Evolutionary conservation across 225 moss, liverwort and hornwort genomes (phyloP).

Genomic region (Pseudisothecium myosuroides): DNA sequence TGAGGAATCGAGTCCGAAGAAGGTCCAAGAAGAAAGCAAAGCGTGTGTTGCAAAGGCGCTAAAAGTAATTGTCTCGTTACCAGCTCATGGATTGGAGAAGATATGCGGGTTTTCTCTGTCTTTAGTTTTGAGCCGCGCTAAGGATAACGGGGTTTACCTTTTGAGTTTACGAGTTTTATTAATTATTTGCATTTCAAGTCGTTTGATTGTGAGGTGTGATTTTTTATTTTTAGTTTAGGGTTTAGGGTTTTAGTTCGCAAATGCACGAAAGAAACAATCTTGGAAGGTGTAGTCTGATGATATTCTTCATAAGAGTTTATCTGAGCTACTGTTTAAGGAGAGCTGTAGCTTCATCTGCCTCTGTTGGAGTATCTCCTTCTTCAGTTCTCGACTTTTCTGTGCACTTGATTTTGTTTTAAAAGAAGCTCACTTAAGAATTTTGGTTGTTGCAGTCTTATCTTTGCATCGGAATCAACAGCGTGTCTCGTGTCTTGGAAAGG

Average conservation of each 20-base stretch:
- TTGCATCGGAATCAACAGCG: constrained; percentile 53
- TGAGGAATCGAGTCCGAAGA: not conserved
- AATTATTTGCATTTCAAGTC: not conserved
- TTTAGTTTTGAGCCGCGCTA: not conserved
- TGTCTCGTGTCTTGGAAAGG: constrained; percentile 52
- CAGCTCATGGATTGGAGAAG: not conserved
- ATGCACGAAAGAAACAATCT: not conserved
- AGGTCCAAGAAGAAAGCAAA: not conserved
- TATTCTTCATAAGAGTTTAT: not conserved
- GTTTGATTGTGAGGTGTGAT: not conserved
- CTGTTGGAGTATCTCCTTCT: not conserved
- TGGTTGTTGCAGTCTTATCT: constrained; percentile 35
- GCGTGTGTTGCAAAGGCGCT: constrained; percentile 14
- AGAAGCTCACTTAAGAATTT: not conserved
- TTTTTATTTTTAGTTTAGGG: not conserved
- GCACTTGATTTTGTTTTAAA: not conserved
- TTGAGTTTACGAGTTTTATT: not conserved
- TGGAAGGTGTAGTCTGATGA: not conserved
- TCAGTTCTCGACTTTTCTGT: not conserved
- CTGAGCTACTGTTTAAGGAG: not conserved
- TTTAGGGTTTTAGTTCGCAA: not conserved
- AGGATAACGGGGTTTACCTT: not conserved
- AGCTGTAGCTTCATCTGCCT: not conserved
- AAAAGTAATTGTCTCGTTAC: constrained; percentile 9
- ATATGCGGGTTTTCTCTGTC: not conserved